A percentile compares a stretch with the other conserved stretches of the same genome.
Conservation (phyloP, 148 eudicot species). For the Rhododendron ferrugineum region DNA sequence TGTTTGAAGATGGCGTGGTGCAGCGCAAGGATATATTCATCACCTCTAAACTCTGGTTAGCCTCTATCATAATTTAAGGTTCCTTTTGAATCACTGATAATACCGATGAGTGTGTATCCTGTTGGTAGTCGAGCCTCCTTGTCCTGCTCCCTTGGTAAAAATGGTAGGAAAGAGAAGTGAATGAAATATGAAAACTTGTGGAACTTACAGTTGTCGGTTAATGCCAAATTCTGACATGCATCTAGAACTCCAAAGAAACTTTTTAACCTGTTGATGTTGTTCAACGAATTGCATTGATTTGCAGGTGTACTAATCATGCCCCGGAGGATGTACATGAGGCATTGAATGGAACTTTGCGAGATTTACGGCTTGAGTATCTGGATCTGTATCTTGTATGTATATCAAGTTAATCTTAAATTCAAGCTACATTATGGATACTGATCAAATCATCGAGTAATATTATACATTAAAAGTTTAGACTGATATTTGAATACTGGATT, state of each 20-base stretch:
- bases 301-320: constrained; percentile 48
- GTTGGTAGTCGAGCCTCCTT: not conserved
- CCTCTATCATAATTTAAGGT: not conserved
- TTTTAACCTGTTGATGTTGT: not conserved
- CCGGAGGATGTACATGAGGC: constrained; percentile 60
- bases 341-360: constrained; percentile 39
- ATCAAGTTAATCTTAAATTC: not conserved
- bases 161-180: not conserved
- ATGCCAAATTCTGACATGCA: not conserved
- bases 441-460: not conserved
- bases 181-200: not conserved
- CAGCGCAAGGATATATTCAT: constrained; percentile 52
- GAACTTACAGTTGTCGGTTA: not conserved
- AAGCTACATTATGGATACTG: not conserved
- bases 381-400: constrained; percentile 53
- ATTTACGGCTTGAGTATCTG: constrained; percentile 56
- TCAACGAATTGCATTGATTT: constrained; percentile 10
- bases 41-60: constrained; percentile 62
- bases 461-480: not conserved
- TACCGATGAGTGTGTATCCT: not conserved
- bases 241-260: not conserved
- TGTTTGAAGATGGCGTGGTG: constrained; percentile 46
- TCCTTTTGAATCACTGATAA: not conserved
- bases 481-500: not conserved
- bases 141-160: not conserved